These are phyloP conservation scores for Fraxinus dipetala DNA, from an alignment of 305 asterid genomes.

Conservation along the genomic window DNA sequence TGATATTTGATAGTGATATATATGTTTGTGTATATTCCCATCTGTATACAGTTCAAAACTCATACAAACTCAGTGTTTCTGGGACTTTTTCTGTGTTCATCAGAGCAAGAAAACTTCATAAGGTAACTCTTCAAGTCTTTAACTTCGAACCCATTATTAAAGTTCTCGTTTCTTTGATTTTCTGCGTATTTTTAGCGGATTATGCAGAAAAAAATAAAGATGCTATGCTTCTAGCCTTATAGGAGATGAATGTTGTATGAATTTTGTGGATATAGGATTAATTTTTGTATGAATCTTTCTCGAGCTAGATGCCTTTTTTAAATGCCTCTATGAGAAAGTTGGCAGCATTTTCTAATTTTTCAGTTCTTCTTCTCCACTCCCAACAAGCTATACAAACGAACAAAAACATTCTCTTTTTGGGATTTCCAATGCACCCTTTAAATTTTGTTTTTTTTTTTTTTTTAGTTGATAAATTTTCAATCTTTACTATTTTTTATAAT, in stretches of 20 bases:
- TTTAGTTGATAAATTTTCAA: not conserved
- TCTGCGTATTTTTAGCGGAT: not conserved
- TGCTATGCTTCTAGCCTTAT: not conserved
- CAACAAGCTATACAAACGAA: not conserved
- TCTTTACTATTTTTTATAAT: not conserved
- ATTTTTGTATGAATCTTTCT: constrained; percentile 21
- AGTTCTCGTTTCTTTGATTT: not conserved
- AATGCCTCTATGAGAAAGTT: constrained; percentile 11
- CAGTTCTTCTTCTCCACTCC: constrained; percentile 6
- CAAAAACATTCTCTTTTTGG: not conserved
- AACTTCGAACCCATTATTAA: not conserved
- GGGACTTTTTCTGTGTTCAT: not conserved
- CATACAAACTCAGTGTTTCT: not conserved
- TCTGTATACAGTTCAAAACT: not conserved
- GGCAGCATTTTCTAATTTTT: constrained; percentile 17
- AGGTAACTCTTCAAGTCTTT: constrained; percentile 7
- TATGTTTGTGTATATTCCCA: not conserved
- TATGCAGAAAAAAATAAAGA: constrained; percentile 13
- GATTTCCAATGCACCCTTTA: not conserved
- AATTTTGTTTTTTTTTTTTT: not conserved
- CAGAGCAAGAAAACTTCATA: not conserved
- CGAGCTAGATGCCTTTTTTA: constrained; percentile 17
- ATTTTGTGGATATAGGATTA: not conserved
- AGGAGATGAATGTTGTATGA: not conserved
- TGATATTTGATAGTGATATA: constrained; percentile 2